Evolutionary conservation across 129 eudicot genomes (phyloP).

Genomic region (Tagetes erecta): DNA sequence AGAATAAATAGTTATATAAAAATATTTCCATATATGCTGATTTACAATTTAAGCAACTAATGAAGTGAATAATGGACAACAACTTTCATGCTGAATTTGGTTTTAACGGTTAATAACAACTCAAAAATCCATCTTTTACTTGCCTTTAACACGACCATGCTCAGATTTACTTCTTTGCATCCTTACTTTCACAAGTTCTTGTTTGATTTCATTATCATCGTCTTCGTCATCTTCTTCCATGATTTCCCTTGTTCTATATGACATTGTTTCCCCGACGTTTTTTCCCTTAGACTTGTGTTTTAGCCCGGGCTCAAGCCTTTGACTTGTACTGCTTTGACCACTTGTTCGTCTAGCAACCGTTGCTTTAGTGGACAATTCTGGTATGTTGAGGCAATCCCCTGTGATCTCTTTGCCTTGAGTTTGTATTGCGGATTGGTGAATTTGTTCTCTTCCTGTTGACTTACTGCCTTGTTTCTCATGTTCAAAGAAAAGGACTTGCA

Average conservation of each 20-base stretch:
- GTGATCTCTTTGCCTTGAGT: not conserved
- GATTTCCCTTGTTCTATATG: constrained; percentile 34
- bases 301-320: constrained; percentile 29
- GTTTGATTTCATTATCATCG: constrained; percentile 10
- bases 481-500: constrained; percentile 77
- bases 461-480: constrained; percentile 45
- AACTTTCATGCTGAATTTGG: constrained; percentile 10
- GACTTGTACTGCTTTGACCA: constrained; percentile 35
- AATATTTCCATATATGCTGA: not conserved
- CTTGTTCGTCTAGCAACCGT: constrained; percentile 31
- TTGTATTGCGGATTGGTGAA: constrained; percentile 9
- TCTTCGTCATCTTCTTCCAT: constrained; percentile 23
- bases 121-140: constrained; percentile 17
- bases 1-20: constrained; percentile 10
- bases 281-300: constrained; percentile 34
- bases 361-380: constrained; percentile 27
- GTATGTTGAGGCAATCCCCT: constrained; percentile 23
- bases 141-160: constrained; percentile 31
- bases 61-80: constrained; percentile 7
- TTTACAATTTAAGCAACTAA: constrained; percentile 4
- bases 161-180: constrained; percentile 41
- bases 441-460: constrained; percentile 13
- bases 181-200: constrained; percentile 26
- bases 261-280: constrained; percentile 25
- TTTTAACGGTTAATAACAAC: constrained; percentile 7